Percentiles rank a stretch among this genome's conserved stretches.
Conservation (phyloP, 2,329 filamentous ascomycete species). For the Mycosphaerella sp. region DNA sequence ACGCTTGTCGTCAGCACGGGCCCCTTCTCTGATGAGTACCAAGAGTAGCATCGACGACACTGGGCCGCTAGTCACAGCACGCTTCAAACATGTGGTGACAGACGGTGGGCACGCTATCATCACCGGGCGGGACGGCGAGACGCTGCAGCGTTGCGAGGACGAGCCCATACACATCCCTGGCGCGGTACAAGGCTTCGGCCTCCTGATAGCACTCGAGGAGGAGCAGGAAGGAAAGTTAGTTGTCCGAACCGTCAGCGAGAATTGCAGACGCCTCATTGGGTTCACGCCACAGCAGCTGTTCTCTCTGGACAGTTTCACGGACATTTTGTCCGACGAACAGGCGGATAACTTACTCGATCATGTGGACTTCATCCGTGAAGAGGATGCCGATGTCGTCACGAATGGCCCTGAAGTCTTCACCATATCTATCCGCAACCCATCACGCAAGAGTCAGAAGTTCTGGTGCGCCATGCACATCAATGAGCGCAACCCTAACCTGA, state of each 20-base stretch:
- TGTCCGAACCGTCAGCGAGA: constrained; percentile 74
- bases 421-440: constrained; percentile 59
- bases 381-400: constrained; percentile 64
- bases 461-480: constrained; percentile 86
- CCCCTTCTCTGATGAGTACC: constrained; percentile 32
- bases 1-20: constrained; percentile 24
- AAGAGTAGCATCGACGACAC: constrained; percentile 39
- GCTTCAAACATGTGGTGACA: constrained; percentile 72
- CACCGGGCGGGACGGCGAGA: constrained; percentile 65
- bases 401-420: constrained; percentile 86
- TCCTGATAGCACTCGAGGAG: constrained; percentile 67
- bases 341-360: constrained; percentile 78
- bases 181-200: constrained; percentile 72
- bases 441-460: constrained; percentile 56
- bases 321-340: constrained; percentile 77
- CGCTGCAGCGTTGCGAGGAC: constrained; percentile 76
- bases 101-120: constrained; percentile 76
- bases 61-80: constrained; percentile 55
- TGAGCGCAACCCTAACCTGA: constrained; percentile 57
- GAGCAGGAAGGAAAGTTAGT: constrained; percentile 59
- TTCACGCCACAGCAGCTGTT: constrained; percentile 74
- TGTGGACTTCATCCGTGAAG: constrained; percentile 79
- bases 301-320: constrained; percentile 65
- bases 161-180: constrained; percentile 86
- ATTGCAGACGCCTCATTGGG: constrained; percentile 66